Conservation (phyloP, 1,284 basidiomycete genomes). For the Gymnopus androsaceus region DNA sequence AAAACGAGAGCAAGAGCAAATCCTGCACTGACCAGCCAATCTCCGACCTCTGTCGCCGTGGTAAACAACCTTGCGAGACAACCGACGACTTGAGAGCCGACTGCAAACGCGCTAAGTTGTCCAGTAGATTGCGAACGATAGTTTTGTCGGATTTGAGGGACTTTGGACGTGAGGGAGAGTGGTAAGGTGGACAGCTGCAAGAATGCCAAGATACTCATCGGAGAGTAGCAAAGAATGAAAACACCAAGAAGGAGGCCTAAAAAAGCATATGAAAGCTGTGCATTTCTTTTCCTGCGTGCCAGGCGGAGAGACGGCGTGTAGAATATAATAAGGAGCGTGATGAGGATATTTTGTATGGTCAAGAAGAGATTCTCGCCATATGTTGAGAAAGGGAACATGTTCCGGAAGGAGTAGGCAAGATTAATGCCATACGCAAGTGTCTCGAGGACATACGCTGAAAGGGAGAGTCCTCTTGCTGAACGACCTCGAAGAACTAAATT, state of each 20-base stretch:
- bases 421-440: slow-evolving; percentile 87
- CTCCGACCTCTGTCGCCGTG: slow-evolving; percentile 83
- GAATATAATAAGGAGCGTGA: slow-evolving; percentile 79
- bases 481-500: slow-evolving; percentile 55
- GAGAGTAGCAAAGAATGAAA: slow-evolving; percentile 51
- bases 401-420: slow-evolving; percentile 82
- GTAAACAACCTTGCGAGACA: slow-evolving; percentile 90
- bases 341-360: slow-evolving; percentile 79
- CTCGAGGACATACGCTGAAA: slow-evolving; percentile 82
- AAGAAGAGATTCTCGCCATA: slow-evolving; percentile 95
- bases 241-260: slow-evolving; percentile 16
- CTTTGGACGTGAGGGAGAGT: slow-evolving; percentile 82
- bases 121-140: slow-evolving; percentile 75
- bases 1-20: slow-evolving; percentile 79
- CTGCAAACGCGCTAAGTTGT: slow-evolving; percentile 87
- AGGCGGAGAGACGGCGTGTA: slow-evolving; percentile 40
- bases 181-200: slow-evolving; percentile 83
- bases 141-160: slow-evolving; percentile 87
- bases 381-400: slow-evolving; percentile 89
- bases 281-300: slow-evolving; percentile 17
- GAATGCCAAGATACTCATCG: slow-evolving; percentile 55
- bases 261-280: background rate
- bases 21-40: slow-evolving; percentile 75
- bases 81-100: slow-evolving; percentile 80
- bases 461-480: slow-evolving; percentile 83